Evolutionary conservation across 176 grass and related monocot species (phyloP), one percentile per base, ranked within the genome.

Genomic region (Saccharum spontaneum): DNA sequence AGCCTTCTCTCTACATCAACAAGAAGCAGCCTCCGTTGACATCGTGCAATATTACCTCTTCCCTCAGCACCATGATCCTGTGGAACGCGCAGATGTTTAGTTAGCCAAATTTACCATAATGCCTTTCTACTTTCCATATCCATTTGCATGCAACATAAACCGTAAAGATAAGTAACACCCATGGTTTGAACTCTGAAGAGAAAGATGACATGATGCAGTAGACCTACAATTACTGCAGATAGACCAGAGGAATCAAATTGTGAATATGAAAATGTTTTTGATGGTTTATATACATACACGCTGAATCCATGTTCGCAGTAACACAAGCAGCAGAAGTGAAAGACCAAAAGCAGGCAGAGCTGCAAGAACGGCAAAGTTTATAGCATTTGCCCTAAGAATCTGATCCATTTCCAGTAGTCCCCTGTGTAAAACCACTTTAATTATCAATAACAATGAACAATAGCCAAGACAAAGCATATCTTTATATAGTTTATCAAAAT

Each of bases 351-450:
- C 96, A 34, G 96, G 96, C 75, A 98, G 67, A 75, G 96, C 96
- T 83, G 96, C 93, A 76, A 98, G 93, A 89, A 94, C 88, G 81
- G 93, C 96, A 89, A 98, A 95, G 85, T 98, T 98, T 71, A 98
- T 98, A 82, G 90, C 89, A 86, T 98, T 98, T 79, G 91, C 96
- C 76, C 88, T 95, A 30, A 98, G 93, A 89, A 95, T 95, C 92
- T 98, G 96, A 90, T 98, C 93, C 77, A 98, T 79, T 83, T 95
- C 93, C n/a, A 98, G 89, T 82, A 98, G 90, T 59, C 88, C 93
- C 79, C 96, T 98, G 89, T 31, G 34, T 20, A 81, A 89, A 24
- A 91, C 46, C 31, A 84, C 76, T 67, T 52, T 34, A 86, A 75
- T 69, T 45, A 73, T 64, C 24, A 90, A 22, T 50, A 48, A 3